Base-by-base conservation (phyloP, 2,329 filamentous ascomycete genomes). In the Ascochyta lentis region DNA sequence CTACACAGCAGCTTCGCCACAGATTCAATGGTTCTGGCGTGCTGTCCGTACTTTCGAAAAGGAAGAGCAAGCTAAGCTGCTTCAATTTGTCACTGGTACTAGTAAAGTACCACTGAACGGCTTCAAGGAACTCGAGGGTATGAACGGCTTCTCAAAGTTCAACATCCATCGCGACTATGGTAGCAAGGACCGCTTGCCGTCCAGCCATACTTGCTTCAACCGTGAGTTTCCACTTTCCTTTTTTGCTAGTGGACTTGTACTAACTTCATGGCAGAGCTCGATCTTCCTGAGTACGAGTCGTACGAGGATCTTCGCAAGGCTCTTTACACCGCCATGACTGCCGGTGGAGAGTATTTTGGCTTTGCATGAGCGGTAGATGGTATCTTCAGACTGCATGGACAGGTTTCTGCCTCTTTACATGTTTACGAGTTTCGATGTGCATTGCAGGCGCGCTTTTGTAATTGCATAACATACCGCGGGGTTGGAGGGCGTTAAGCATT, bases 1-100 rank as follows among this genome's bases (percentile, higher is more conserved):
- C 77, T 99, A 99, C 80, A 92, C 87, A 4, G 89, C 91, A 29
- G 94, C 93, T 0, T 97, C 95, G 3, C 91, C 92, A 40, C 96
- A 99, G 75, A 96, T 99, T 56, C 93, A 98, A 76, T 99, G 95
- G 95, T 99, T 99, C 86, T 99, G 95, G 95, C 89, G 96, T 70
- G 95, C 95, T 24, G 87, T 99, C 39, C 89, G 95, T 67, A 96
- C 93, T 4, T 99, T 97, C 72, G 96, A 98, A 81, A 98, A 98
- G 80, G 96, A 99, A 80, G 96, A 99, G 79, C 91, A 92, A 58
- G 95, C 95, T 67, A 99, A 99, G 78, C 81, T 99, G 60, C 84
- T 99, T 40, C 95, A 99, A 72, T 99, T 99, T 75, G 95, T 99
- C 64, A 99, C 96, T 1, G 95, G 95, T 74, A 99, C 96, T 16